These are phyloP conservation scores for Nepenthes mirabilis DNA, from an alignment of 148 eudicot genomes.

Conservation along the genomic window DNA sequence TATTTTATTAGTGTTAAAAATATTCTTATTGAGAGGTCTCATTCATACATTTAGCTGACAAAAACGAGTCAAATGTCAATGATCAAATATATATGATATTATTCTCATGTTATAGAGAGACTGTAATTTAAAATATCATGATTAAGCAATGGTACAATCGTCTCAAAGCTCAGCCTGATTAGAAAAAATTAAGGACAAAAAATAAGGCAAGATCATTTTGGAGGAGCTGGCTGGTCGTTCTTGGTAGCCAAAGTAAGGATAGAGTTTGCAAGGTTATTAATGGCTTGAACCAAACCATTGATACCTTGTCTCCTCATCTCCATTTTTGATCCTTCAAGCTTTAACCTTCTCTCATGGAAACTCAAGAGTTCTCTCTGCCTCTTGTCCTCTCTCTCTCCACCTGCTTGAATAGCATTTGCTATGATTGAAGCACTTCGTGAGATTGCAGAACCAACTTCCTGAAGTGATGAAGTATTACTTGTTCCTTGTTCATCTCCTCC, in stretches of 20 bases:
- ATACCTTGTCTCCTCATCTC: slow-evolving; percentile 50
- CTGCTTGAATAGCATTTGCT: slow-evolving; percentile 46
- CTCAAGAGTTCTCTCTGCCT: slow-evolving; percentile 60
- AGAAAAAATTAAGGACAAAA: too few relatives aligned
- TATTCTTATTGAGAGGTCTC: too few relatives aligned
- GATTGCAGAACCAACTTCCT: slow-evolving; percentile 45
- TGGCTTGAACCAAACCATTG: slow-evolving; percentile 50
- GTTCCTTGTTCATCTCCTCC: slow-evolving; percentile 1
- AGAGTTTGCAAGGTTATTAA: slow-evolving; percentile 76
- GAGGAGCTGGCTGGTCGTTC: neutral
- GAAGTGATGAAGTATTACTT: neutral
- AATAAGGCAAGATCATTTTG: neutral
- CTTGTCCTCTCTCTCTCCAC: slow-evolving; percentile 52
- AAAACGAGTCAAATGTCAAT: too few relatives aligned
- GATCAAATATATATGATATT: too few relatives aligned
- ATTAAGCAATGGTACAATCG: too few relatives aligned
- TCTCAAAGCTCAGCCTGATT: too few relatives aligned
- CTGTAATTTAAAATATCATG: too few relatives aligned
- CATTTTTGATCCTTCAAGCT: slow-evolving; percentile 55
- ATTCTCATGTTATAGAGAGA: too few relatives aligned
- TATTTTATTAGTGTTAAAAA: too few relatives aligned
- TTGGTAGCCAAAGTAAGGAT: slow-evolving; percentile 38
- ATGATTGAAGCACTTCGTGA: slow-evolving; percentile 44
- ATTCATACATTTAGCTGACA: too few relatives aligned
- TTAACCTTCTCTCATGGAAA: slow-evolving; percentile 45